phyloP scores from a whole-genome alignment of 2,329 filamentous ascomycete genomes.

The Alternaria alternata region DNA sequence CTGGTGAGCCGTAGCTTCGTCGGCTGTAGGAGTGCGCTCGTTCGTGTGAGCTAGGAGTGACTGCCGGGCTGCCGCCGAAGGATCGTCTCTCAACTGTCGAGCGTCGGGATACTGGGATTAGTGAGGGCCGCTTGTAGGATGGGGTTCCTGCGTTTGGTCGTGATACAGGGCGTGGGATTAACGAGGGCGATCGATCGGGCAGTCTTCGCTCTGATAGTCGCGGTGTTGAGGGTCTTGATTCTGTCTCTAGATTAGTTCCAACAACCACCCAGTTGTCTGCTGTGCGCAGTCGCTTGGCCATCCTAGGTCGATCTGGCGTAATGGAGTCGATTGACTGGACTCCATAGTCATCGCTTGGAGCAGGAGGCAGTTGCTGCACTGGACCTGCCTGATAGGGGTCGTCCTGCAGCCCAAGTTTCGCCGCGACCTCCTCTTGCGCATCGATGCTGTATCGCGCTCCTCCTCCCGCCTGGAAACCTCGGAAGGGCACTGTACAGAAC shows the following conservation, averaged over 20 bases:
- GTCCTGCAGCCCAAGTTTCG: conserved; percentile 35
- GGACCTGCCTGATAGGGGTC: conserved; percentile 28
- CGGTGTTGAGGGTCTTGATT: conserved; percentile 61
- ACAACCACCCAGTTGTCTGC: conserved; percentile 60
- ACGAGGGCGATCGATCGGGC: conserved; percentile 40
- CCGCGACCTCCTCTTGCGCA: conserved; percentile 36
- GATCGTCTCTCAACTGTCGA: conserved; percentile 37
- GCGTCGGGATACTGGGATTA: conserved; percentile 56
- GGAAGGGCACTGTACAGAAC: conserved; percentile 79
- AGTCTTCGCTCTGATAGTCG: conserved; percentile 45
- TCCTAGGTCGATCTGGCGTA: conserved; percentile 53
- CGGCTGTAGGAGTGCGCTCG: conserved; percentile 40
- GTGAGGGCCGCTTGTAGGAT: conserved; percentile 47
- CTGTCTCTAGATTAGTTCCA: conserved; percentile 58
- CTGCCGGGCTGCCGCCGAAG: conserved; percentile 25
- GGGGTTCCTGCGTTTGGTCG: conserved; percentile 28
- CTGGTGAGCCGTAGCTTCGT: conserved; percentile 44
- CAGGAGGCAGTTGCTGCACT: conserved; percentile 56
- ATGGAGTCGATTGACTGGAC: conserved; percentile 56
- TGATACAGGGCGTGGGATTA: conserved; percentile 46
- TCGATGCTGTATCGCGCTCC: conserved; percentile 74
- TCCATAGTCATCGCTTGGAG: conserved; percentile 60
- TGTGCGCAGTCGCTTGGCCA: conserved; percentile 58
- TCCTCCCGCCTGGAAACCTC: conserved; percentile 86
- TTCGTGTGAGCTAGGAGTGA: conserved; percentile 17